These are phyloP conservation scores for Fragosphaeria purpurea DNA, from an alignment of 2,329 filamentous ascomycete genomes.

Conservation along the genomic window DNA sequence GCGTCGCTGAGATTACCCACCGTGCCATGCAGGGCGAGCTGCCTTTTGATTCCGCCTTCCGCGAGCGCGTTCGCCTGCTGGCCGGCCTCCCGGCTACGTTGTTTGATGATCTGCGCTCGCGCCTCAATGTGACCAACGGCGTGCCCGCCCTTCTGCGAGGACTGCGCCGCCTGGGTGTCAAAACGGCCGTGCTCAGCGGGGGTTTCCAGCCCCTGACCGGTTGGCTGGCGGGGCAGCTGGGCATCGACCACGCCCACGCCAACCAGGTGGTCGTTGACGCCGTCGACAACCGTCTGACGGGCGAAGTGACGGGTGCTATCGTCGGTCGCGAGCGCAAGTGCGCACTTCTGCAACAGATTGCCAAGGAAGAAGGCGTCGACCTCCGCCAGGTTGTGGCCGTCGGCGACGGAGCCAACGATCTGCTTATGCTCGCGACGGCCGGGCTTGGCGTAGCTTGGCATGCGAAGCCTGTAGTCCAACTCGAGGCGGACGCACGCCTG, in stretches of 20 bases:
- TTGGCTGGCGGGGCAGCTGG: slow-evolving; percentile 74
- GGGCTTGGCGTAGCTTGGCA: slow-evolving; percentile 75
- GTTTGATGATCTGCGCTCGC: slow-evolving; percentile 64
- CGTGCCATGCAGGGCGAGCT: slow-evolving; percentile 94
- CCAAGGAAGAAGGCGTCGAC: slow-evolving; percentile 53
- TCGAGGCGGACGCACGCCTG: slow-evolving; percentile 61
- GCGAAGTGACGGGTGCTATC: slow-evolving; percentile 61
- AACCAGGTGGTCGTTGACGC: slow-evolving; percentile 65
- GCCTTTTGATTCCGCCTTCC: slow-evolving; percentile 78
- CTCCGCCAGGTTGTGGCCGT: slow-evolving; percentile 62
- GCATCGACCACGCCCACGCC: slow-evolving; percentile 78
- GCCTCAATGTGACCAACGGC: slow-evolving; percentile 73
- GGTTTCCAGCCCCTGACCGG: slow-evolving; percentile 83
- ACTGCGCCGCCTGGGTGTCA: slow-evolving; percentile 69
- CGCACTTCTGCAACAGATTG: slow-evolving; percentile 61
- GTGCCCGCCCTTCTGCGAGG: slow-evolving; percentile 64
- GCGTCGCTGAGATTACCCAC: slow-evolving; percentile 81
- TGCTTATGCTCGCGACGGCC: slow-evolving; percentile 68
- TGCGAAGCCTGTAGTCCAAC: slow-evolving; percentile 73
- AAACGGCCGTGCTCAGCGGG: slow-evolving; percentile 82
- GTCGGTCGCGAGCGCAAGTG: slow-evolving; percentile 69
- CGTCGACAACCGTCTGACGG: slow-evolving; percentile 51
- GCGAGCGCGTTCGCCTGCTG: slow-evolving; percentile 69
- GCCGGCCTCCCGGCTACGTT: slow-evolving; percentile 70
- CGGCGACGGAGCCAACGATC: slow-evolving; percentile 74